Percentiles rank a stretch among this genome's conserved stretches.
Evolutionary conservation across 306 rosid species (phyloP).

Genomic region (Gastrolobium villosum): DNA sequence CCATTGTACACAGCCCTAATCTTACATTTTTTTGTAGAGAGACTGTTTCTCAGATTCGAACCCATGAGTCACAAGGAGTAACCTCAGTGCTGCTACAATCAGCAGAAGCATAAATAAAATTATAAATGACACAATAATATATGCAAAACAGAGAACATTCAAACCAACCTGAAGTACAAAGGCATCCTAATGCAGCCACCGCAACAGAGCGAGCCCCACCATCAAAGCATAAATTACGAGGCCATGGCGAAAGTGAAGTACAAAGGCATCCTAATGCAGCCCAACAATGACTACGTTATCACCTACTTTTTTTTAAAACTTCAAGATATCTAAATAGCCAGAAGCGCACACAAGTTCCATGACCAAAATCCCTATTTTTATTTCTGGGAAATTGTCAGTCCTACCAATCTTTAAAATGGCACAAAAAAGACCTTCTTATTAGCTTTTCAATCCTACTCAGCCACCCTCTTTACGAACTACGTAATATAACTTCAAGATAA

Average conservation of each 20-base stretch:
- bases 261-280: conserved; percentile 20
- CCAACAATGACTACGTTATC: conserved; percentile 8
- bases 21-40: too few species aligned
- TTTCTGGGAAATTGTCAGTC: conserved; percentile 10
- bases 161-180: conserved; percentile 77
- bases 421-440: not conserved
- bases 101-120: conserved; percentile 22
- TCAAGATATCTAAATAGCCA: conserved; percentile 5
- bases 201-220: too few species aligned
- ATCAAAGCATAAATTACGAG: too few species aligned
- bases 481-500: conserved; percentile 23
- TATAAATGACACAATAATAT: conserved; percentile 1
- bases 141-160: not conserved
- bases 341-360: conserved; percentile 12
- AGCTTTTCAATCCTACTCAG: conserved; percentile 3
- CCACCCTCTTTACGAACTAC: not conserved
- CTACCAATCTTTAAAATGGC: conserved; percentile 28
- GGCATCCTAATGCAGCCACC: too few species aligned
- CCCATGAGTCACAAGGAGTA: too few species aligned
- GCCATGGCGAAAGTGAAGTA: too few species aligned
- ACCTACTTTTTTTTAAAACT: not conserved
- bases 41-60: too few species aligned
- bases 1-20: too few species aligned
- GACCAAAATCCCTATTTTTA: not conserved
- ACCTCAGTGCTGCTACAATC: not conserved